Conservation (phyloP, 2,329 filamentous ascomycete genomes). For the Purpureocillium takamizusanense region DNA sequence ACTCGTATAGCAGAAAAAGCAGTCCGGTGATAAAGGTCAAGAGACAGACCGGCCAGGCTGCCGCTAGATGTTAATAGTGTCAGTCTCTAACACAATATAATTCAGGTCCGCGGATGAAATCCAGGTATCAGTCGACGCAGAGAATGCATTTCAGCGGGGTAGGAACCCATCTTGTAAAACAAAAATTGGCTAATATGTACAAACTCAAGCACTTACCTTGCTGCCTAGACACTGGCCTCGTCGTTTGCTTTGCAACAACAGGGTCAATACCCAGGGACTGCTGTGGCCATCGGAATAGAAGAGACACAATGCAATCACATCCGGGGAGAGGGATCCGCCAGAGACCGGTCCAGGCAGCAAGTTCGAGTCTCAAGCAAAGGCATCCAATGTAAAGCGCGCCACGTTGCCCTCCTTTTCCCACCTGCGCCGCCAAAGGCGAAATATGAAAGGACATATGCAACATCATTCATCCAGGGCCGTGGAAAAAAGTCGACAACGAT, state of each 20-base stretch:
- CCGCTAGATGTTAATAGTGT: too few relatives aligned
- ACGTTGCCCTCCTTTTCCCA: conserved; percentile 16
- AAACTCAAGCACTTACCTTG: conserved; percentile 44
- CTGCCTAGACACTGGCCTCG: conserved; percentile 37
- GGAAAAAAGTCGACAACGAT: conserved; percentile 14
- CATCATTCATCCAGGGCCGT: conserved; percentile 22
- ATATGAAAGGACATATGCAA: conserved; percentile 18
- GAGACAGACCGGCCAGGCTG: too few relatives aligned
- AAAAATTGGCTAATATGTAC: conserved; percentile 41
- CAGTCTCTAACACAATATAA: too few relatives aligned
- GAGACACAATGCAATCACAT: conserved; percentile 8
- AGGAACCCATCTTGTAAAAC: conserved; percentile 23
- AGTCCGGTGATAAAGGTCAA: too few relatives aligned
- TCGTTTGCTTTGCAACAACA: conserved; percentile 15
- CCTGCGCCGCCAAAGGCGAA: conserved; percentile 16
- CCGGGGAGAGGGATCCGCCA: conserved; percentile 16
- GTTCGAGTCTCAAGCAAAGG: conserved; percentile 11
- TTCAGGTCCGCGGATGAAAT: too few relatives aligned
- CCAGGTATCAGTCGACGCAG: too few relatives aligned
- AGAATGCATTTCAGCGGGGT: conserved; percentile 4
- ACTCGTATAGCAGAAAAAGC: too few relatives aligned
- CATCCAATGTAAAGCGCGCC: conserved; percentile 9
- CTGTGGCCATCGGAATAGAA: conserved; percentile 6
- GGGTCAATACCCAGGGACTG: conserved; percentile 7
- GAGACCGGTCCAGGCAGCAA: conserved; percentile 25